These are phyloP conservation scores for Solanum rostratum DNA, from an alignment of 257 asterid species.

Conservation along the genomic window DNA sequence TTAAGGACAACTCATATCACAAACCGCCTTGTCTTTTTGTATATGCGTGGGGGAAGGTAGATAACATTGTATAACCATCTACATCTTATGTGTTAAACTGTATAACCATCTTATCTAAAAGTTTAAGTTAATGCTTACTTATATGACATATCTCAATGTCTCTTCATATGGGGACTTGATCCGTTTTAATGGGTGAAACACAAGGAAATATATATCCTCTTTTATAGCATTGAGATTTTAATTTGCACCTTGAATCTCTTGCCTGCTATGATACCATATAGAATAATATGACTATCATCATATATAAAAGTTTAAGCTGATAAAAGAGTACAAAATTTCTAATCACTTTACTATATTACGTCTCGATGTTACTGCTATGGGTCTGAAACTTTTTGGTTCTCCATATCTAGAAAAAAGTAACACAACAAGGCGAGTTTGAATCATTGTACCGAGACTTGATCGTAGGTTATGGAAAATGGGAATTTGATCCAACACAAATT, in stretches of 20 bases:
- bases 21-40: background rate
- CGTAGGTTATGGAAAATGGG: conserved; percentile 44
- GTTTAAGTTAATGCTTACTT: background rate
- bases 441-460: conserved; percentile 42
- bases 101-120: background rate
- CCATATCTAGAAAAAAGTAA: conserved; percentile 28
- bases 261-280: background rate
- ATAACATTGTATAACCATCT: background rate
- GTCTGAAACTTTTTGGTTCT: background rate
- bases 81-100: background rate
- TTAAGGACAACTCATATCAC: background rate
- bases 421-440: conserved; percentile 55
- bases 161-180: background rate
- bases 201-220: background rate
- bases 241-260: background rate
- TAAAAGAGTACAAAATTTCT: background rate
- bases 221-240: background rate
- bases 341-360: background rate
- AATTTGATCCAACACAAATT: conserved; percentile 48
- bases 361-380: background rate
- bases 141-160: background rate
- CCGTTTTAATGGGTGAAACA: background rate
- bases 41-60: no score
- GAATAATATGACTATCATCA: background rate
- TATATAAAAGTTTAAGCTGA: background rate